Base-by-base conservation (phyloP, 371 early-diverging fungal species). In the Coemansia sp. region DNA sequence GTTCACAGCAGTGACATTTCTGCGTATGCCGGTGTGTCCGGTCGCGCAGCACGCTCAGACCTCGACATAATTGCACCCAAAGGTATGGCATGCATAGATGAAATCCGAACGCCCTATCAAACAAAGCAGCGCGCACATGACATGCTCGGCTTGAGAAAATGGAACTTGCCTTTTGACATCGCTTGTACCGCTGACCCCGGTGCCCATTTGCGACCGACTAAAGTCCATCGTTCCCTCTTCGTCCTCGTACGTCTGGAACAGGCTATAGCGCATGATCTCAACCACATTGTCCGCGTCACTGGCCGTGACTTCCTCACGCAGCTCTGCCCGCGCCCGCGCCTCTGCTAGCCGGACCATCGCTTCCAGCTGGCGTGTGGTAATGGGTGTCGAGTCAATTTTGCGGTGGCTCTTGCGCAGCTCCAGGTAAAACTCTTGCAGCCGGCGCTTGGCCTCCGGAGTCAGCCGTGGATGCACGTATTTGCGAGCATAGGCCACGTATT, bases 401-500 rank as follows among this genome's bases (percentile, higher is more conserved):
- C 90, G 81, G 83, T 88, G 86, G 77, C 83, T 84, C 57, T 79
- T 76, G 57, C 93, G 77, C 41, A 93, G 82, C 62, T 84, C 83
- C 13, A 91, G 59, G 67, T 94, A 95, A 62, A 90, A 93, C 30
- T 83, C 80, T 67, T 85, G 88, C 32, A 94, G 76, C 11, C 79
- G 77, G 2, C 50, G 50, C 1, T 81, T 82, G 0, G 89, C 88
- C 36, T 79, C 86, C 4, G 62, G 59, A 3, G 84, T 82, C 42
- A 88, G 66, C 14, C 69, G 63, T 32, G 94, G 94, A 16, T 87
- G 85, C 20, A 90, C 86, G 59, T 89, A 87, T 60, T 84, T 86
- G 48, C 88, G 84, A 14, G 92, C 90, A 60, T 91, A 91, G 0
- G 91, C 87, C 41, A 91, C 88, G 65, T 90, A 91, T 66, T 88